Evolutionary conservation across 202 grass and related monocot species (phyloP), one percentile per base, ranked within the genome.

Genomic region (Setaria viridis): DNA sequence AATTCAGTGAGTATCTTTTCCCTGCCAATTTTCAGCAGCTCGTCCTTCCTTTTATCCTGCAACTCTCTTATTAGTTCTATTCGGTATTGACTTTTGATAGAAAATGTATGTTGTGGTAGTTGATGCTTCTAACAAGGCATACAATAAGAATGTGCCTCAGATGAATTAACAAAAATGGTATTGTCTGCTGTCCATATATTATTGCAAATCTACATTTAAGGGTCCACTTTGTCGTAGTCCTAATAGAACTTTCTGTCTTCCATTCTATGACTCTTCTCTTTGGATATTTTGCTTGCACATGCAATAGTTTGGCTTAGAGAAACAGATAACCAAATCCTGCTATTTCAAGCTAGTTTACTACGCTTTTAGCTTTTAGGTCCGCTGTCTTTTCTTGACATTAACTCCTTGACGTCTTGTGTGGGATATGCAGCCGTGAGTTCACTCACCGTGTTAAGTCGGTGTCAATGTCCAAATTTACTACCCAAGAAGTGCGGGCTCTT

Each of bases 401-500:
- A 67, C 74, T 75, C 66, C 79, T 72, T 62, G 3, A 48, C 3
- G 12, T 70, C 70, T 48, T 87, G 20, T 78, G 9, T 86, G 53
- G 90, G 12, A 12, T 80, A 78, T 79, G 70, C 94, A 94, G 94
- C 76, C 94, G 94, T 42, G 97, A 99, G 58, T 99, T 99, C 46
- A 99, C 97, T 35, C 97, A 99, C 59, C 81, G 92, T 79, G 97
- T 99, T 32, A 99, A 99, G 83, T 99, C 97, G 5, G 94, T 99
- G 70, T 96, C 97, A 20, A 92, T 96, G 97, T 83, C 94, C 72
- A 99, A 93, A 90, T 99, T 99, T 89, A 91, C 84, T 62, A 96
- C 87, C 76, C 94, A 99, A 86, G 94, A 99, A 89, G 97, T 96
- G 49, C 85, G 87, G 47, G 45, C 90, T 84, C 94, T 96, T 57